Evolutionary conservation across 345 rosid species (phyloP).

Genomic region (Gossypium stocksii): DNA sequence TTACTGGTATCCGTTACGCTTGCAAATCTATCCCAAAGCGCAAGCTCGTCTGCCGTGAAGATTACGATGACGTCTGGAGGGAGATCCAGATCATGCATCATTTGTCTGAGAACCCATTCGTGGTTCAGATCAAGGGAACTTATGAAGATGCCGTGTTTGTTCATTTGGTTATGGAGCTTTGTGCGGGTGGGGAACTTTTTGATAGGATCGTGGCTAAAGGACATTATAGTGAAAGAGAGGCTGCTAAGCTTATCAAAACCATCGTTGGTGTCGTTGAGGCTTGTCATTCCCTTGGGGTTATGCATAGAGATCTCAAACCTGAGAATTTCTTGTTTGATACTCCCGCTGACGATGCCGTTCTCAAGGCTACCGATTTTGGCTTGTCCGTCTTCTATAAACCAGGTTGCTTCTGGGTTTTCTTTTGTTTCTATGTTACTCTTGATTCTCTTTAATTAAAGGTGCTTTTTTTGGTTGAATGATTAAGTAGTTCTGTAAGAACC

Average conservation of each 20-base stretch:
- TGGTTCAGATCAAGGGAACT: conserved; percentile 80
- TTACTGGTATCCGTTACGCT: conserved; percentile 46
- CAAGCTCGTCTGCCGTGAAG: conserved; percentile 85
- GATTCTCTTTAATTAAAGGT: not conserved
- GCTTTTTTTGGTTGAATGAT: not conserved
- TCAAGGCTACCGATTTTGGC: conserved; percentile 89
- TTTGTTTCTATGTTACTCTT: not conserved
- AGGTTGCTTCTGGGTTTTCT: conserved; percentile 39
- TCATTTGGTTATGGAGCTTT: conserved; percentile 94
- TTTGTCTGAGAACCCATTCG: conserved; percentile 73
- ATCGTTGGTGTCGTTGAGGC: conserved; percentile 88
- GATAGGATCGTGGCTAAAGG: conserved; percentile 92
- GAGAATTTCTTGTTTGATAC: conserved; percentile 94
- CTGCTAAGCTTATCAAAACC: conserved; percentile 74
- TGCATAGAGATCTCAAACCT: conserved; percentile 97
- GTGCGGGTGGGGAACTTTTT: conserved; percentile 94
- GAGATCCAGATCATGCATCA: conserved; percentile 99
- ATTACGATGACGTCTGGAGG: conserved; percentile 90
- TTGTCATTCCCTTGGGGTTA: conserved; percentile 94
- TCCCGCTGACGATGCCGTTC: conserved; percentile 65
- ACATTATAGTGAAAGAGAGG: conserved; percentile 88
- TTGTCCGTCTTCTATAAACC: conserved; percentile 92
- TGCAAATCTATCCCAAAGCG: conserved; percentile 95
- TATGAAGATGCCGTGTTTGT: conserved; percentile 89
- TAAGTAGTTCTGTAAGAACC: not conserved